Percentiles rank a stretch among this genome's conserved stretches.
phyloP scores from a whole-genome alignment of 2,329 filamentous ascomycete genomes.

The Beauveria australis region DNA sequence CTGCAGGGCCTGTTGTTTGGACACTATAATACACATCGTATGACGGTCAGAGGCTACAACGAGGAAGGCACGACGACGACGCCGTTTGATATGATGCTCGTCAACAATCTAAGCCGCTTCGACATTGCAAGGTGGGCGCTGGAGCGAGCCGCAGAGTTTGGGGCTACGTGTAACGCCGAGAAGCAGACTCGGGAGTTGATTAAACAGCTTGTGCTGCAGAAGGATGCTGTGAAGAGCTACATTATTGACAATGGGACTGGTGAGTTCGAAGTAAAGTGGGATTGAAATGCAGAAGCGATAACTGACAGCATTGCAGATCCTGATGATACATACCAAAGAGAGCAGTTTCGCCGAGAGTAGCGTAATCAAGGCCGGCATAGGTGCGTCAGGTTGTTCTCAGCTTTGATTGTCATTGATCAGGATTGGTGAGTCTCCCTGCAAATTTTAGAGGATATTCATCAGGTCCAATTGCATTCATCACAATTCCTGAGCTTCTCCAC shows the following conservation, averaged over 20 bases:
- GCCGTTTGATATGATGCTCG: slow-evolving; percentile 62
- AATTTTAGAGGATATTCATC: not conserved
- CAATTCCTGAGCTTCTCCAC: not conserved
- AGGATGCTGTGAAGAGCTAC: not conserved
- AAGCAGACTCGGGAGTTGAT: not conserved
- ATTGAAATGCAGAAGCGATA: not conserved
- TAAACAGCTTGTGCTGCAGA: not conserved
- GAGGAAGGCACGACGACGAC: slow-evolving; percentile 62
- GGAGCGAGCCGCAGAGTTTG: slow-evolving; percentile 31
- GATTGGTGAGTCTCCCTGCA: not conserved
- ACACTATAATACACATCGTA: slow-evolving; percentile 39
- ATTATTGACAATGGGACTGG: not conserved
- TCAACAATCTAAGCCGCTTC: slow-evolving; percentile 52
- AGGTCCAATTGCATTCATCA: not conserved
- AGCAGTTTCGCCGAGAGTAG: not conserved
- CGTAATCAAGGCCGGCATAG: not conserved
- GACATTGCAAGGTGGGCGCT: slow-evolving; percentile 50
- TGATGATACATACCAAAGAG: not conserved
- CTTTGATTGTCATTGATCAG: not conserved
- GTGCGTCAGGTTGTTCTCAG: not conserved
- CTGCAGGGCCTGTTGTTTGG: slow-evolving; percentile 55
- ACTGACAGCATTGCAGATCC: not conserved
- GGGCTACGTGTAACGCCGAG: not conserved
- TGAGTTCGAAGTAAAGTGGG: not conserved
- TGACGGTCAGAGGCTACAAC: slow-evolving; percentile 50